A percentile compares a stretch with the other conserved stretches of the same genome.
Conservation (phyloP, 768 basidiomycete genomes). For the Tulasnella sp. region DNA sequence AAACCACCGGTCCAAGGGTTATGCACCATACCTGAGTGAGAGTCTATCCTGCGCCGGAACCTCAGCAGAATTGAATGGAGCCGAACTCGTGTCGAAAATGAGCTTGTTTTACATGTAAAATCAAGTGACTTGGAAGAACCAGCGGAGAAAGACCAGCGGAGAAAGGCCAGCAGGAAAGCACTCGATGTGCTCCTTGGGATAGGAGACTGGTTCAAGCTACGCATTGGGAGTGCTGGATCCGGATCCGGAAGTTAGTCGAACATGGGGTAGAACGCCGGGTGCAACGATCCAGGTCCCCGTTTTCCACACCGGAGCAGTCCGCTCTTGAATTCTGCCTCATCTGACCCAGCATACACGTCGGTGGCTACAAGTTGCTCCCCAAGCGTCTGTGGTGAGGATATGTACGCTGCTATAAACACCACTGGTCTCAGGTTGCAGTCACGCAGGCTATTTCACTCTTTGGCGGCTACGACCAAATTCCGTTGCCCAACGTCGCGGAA, state of each 20-base stretch:
- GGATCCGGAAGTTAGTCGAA: not conserved
- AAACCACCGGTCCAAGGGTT: no score
- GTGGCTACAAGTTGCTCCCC: not conserved
- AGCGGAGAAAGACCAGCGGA: no score
- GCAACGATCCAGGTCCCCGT: slow-evolving; percentile 6
- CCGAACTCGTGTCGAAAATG: no score
- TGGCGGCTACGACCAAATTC: not conserved
- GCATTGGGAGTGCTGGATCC: no score
- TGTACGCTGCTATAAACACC: not conserved
- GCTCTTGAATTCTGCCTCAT: not conserved
- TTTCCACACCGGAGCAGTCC: not conserved
- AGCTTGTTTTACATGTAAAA: no score
- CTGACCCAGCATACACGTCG: not conserved
- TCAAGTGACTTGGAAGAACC: no score
- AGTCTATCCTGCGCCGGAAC: no score
- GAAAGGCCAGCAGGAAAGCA: no score
- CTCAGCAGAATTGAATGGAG: no score
- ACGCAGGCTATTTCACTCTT: not conserved
- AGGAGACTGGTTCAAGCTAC: no score
- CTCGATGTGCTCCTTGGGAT: no score
- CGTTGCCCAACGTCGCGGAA: not conserved
- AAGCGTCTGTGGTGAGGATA: not conserved
- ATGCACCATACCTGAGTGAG: no score
- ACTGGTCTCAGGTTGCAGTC: not conserved
- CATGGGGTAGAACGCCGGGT: not conserved